These are phyloP conservation scores for Phytophthora pseudosyringae DNA, from an alignment of 352 stramenopile species.

Conservation along the genomic window DNA sequence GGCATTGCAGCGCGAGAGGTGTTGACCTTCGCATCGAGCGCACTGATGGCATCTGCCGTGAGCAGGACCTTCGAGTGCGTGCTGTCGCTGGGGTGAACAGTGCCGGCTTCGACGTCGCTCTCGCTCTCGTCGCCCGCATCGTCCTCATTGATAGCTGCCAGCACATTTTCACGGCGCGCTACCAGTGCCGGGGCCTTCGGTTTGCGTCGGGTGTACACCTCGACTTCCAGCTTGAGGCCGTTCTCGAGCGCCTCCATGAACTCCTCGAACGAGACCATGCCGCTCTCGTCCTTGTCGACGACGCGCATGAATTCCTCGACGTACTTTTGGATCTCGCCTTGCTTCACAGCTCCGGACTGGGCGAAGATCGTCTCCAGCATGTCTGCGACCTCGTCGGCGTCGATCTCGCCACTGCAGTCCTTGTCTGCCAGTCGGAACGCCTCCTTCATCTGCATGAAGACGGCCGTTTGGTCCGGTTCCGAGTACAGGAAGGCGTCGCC, in stretches of 20 bases:
- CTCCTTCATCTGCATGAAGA: slow-evolving; percentile 90
- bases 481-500: slow-evolving; percentile 77
- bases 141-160: slow-evolving; percentile 30
- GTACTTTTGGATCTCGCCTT: slow-evolving; percentile 75
- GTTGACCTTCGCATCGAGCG: slow-evolving; percentile 18
- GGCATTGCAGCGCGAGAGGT: slow-evolving; percentile 23
- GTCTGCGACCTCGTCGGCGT: slow-evolving; percentile 73
- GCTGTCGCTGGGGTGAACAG: neutral
- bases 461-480: slow-evolving; percentile 73
- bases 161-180: slow-evolving; percentile 20
- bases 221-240: slow-evolving; percentile 74
- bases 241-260: slow-evolving; percentile 80
- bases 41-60: slow-evolving; percentile 9
- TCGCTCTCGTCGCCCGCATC: slow-evolving; percentile 20
- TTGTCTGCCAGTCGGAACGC: slow-evolving; percentile 76
- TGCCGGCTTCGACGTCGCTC: slow-evolving; percentile 10
- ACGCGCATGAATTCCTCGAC: slow-evolving; percentile 77
- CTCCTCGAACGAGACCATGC: slow-evolving; percentile 82
- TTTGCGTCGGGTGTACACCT: slow-evolving; percentile 67
- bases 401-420: slow-evolving; percentile 80
- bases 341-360: slow-evolving; percentile 66
- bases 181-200: slow-evolving; percentile 35
- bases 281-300: slow-evolving; percentile 70
- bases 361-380: slow-evolving; percentile 81
- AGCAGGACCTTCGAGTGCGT: slow-evolving; percentile 9